phyloP scores from a whole-genome alignment of 148 eudicot genomes.

The Diospyros lotus region DNA sequence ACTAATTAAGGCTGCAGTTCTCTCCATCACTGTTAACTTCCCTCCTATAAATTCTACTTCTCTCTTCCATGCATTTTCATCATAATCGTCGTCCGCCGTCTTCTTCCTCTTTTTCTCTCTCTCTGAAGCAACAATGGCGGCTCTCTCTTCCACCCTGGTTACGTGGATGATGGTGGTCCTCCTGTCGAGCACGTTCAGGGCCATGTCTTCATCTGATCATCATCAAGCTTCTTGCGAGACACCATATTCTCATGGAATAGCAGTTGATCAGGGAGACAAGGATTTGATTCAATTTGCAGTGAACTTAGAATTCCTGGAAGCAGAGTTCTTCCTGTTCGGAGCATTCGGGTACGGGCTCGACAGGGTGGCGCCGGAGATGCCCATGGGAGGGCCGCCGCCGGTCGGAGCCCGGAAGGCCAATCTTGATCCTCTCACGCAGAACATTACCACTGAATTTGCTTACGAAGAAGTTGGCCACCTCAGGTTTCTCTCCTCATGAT shows the following conservation, averaged over 20 bases:
- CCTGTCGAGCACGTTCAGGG: too few relatives aligned
- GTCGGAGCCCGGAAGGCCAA: slow-evolving; percentile 59
- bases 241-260: slow-evolving; percentile 26
- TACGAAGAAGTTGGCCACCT: slow-evolving; percentile 68
- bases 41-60: too few relatives aligned
- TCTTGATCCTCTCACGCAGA: slow-evolving; percentile 31
- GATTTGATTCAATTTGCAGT: slow-evolving; percentile 47
- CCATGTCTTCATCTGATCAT: too few relatives aligned
- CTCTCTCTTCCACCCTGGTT: too few relatives aligned
- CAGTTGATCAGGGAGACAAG: slow-evolving; percentile 35
- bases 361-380: slow-evolving; percentile 37
- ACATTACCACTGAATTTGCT: slow-evolving; percentile 48
- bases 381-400: slow-evolving; percentile 68
- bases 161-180: too few relatives aligned
- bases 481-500: slow-evolving; percentile 29
- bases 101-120: too few relatives aligned
- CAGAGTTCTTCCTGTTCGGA: slow-evolving; percentile 59
- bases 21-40: too few relatives aligned
- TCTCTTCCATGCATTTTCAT: too few relatives aligned
- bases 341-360: slow-evolving; percentile 69
- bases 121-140: too few relatives aligned
- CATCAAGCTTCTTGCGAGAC: slow-evolving; percentile 15
- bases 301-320: slow-evolving; percentile 62
- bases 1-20: too few relatives aligned
- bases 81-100: too few relatives aligned